Conservation (phyloP, 192 early-diverging fungal genomes). For the Podila verticillata region DNA sequence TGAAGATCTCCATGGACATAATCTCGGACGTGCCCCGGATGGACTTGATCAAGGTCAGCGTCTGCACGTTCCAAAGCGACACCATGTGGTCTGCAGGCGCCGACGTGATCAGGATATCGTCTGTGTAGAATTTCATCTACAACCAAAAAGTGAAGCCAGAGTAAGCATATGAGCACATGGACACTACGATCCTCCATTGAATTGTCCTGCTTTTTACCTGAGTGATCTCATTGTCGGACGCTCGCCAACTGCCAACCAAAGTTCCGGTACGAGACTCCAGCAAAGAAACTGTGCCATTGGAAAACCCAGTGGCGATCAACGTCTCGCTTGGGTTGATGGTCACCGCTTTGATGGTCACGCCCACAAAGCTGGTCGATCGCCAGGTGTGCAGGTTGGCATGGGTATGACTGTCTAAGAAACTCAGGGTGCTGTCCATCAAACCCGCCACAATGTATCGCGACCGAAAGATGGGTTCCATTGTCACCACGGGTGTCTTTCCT, state of each 20-base stretch:
- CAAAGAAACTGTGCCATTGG: constrained; percentile 61
- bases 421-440: constrained; percentile 55
- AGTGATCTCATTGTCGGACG: constrained; percentile 64
- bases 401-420: constrained; percentile 50
- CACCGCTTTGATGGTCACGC: constrained; percentile 50
- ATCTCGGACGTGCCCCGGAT: constrained; percentile 64
- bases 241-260: constrained; percentile 64
- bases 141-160: neutral
- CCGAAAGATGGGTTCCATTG: constrained; percentile 60
- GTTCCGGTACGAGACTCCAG: constrained; percentile 65
- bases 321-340: constrained; percentile 60
- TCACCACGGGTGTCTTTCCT: constrained; percentile 53
- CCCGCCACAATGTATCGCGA: constrained; percentile 62
- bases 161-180: neutral
- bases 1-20: constrained; percentile 65
- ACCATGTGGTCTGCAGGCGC: constrained; percentile 66
- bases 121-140: constrained; percentile 67
- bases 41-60: constrained; percentile 58
- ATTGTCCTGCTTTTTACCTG: constrained; percentile 40
- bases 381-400: constrained; percentile 35
- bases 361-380: constrained; percentile 19
- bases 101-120: constrained; percentile 62
- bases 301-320: constrained; percentile 62
- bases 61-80: constrained; percentile 65
- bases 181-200: too few species aligned